Evolutionary conservation across 495 filamentous ascomycete species (phyloP).

Genomic region (Neohortaea acidophila): DNA sequence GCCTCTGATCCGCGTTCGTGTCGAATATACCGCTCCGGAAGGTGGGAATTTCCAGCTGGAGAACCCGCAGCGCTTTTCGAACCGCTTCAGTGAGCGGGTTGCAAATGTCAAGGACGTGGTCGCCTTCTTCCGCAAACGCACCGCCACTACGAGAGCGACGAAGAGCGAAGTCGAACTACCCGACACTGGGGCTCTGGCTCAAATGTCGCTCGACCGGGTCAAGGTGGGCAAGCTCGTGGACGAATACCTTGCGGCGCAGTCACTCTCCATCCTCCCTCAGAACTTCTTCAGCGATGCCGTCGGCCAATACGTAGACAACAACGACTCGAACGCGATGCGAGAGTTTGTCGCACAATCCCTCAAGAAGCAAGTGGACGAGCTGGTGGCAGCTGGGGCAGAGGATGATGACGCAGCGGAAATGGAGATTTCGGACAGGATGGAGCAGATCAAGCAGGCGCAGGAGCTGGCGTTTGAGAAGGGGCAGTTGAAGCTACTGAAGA

Average conservation of each 20-base stretch:
- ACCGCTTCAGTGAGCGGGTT: slow-evolving; percentile 75
- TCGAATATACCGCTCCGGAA: slow-evolving; percentile 80
- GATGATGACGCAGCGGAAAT: slow-evolving; percentile 53
- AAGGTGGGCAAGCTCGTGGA: slow-evolving; percentile 77
- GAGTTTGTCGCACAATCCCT: slow-evolving; percentile 74
- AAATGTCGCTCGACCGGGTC: slow-evolving; percentile 51
- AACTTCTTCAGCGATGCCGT: slow-evolving; percentile 89
- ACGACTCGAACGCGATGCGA: slow-evolving; percentile 87
- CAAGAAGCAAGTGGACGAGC: slow-evolving; percentile 55
- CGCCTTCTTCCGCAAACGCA: slow-evolving; percentile 81
- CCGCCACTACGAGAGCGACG: slow-evolving; percentile 28
- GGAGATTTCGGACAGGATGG: slow-evolving; percentile 55
- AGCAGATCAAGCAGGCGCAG: slow-evolving; percentile 48
- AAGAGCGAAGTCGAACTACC: slow-evolving; percentile 35
- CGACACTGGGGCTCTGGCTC: slow-evolving; percentile 43
- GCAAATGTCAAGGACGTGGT: slow-evolving; percentile 91
- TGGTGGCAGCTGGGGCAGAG: slow-evolving; percentile 32
- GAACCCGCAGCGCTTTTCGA: slow-evolving; percentile 93
- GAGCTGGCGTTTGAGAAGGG: slow-evolving; percentile 61
- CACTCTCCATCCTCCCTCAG: slow-evolving; percentile 76
- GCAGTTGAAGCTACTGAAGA: slow-evolving; percentile 39
- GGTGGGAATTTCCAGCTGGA: slow-evolving; percentile 79
- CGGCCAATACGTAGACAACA: slow-evolving; percentile 82
- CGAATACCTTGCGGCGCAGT: slow-evolving; percentile 70
- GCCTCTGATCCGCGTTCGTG: slow-evolving; percentile 74